Base-by-base conservation (phyloP, 1,284 basidiomycete species). In the Ustilago nuda region DNA sequence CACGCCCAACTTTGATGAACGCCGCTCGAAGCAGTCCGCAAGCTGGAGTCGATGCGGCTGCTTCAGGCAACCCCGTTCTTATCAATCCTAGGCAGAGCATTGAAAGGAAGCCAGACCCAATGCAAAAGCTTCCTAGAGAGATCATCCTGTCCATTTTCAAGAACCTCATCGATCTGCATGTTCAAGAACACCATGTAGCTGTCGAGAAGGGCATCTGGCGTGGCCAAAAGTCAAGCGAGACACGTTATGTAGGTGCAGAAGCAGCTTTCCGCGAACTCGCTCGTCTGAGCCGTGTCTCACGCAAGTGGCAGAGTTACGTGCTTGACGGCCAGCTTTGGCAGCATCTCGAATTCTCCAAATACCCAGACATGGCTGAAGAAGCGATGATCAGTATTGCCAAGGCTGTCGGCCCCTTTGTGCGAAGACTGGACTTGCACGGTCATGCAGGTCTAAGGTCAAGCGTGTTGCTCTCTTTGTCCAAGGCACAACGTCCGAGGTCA, bases 291-390 rank as follows among this genome's bases (percentile, higher is more conserved):
- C 83, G 95, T 93, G 93, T 97, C 1, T 95, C 92, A 19, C 92
- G 90, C 82, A 83, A 88, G 4, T 98, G 94, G 94, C 90, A 89
- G 59, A 84, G 87, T 7, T 90, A 95, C 36, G 91, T 92, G 52
- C 91, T 92, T 74, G 95, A 97, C 84, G 94, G 94, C 8, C 92
- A 94, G 83, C 88, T 96, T 17, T 97, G 95, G 94, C 84, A 88
- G 33, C 46, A 56, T 36, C 59, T 77, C 15, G 66, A 72, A 78
- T 89, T 93, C 43, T 88, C 86, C 8, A 86, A 89, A 4, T 91
- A 92, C 85, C 77, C 73, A 1, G 51, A 66, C 3, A 79, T 79
- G 32, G 48, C 73, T 2, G 66, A 76, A 39, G 56, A 46, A 27
- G 73, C 67, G 0, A 72, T 79, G 63, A 37, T 76, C 41, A 61